Evolutionary conservation across 208 protist species (phyloP).

Genomic region (Acanthamoeba castellanii): DNA sequence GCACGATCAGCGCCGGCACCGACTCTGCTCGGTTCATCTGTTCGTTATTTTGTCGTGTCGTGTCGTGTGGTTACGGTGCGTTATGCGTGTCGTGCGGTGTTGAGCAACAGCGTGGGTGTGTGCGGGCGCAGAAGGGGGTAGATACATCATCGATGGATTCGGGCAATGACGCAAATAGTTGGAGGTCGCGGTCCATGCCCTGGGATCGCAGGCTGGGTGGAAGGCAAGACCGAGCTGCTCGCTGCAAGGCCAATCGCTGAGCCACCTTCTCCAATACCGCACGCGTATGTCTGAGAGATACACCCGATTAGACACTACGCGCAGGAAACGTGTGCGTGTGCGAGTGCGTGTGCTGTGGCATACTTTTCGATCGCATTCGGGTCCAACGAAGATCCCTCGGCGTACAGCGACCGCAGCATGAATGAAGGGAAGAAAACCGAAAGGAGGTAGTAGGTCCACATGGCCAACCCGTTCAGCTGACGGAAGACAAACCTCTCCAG

Average conservation of each 20-base stretch:
- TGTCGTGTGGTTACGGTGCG: too few species aligned
- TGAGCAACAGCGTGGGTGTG: neutral
- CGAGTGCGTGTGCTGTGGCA: neutral
- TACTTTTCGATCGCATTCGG: neutral
- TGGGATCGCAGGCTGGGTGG: neutral
- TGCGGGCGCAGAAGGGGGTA: neutral
- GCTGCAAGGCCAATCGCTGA: neutral
- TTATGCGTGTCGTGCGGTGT: neutral
- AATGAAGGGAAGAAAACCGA: neutral
- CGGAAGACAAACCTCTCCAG: neutral
- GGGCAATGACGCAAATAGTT: neutral
- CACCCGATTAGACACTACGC: neutral
- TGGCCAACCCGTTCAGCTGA: neutral
- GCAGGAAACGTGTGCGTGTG: neutral
- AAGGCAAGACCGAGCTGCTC: slow-evolving; percentile 25
- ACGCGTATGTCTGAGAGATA: neutral
- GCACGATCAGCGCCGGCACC: slow-evolving; percentile 24
- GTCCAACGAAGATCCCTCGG: neutral
- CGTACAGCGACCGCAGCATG: slow-evolving; percentile 1
- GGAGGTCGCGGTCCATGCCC: neutral
- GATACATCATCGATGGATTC: neutral
- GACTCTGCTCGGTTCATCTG: slow-evolving; percentile 36
- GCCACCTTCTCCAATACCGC: neutral
- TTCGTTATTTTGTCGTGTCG: neutral
- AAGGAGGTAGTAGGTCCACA: slow-evolving; percentile 45